These are phyloP conservation scores for Fusarium brevicatenulatum DNA, from an alignment of 2,329 filamentous ascomycete genomes.

Conservation along the genomic window DNA sequence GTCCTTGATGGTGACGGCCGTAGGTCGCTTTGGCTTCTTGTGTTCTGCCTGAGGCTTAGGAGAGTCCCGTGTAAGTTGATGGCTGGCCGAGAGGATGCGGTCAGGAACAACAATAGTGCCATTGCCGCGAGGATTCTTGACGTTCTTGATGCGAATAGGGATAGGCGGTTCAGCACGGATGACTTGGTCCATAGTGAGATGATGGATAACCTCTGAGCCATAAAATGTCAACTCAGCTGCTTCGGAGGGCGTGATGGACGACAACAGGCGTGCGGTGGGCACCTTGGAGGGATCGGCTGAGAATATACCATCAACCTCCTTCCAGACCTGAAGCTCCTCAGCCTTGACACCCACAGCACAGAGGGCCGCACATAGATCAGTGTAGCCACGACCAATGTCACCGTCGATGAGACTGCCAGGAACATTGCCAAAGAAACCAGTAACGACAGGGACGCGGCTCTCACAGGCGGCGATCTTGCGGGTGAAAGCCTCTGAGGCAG, in stretches of 20 bases:
- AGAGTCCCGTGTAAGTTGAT: slow-evolving; percentile 65
- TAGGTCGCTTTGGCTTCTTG: slow-evolving; percentile 77
- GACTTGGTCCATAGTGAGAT: slow-evolving; percentile 97
- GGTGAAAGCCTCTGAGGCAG: slow-evolving; percentile 68
- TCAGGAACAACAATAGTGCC: slow-evolving; percentile 89
- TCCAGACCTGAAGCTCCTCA: slow-evolving; percentile 95
- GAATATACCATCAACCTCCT: slow-evolving; percentile 97
- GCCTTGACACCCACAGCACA: slow-evolving; percentile 90
- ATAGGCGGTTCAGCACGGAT: slow-evolving; percentile 83
- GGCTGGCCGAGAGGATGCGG: slow-evolving; percentile 62
- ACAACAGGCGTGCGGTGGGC: slow-evolving; percentile 89
- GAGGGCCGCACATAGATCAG: slow-evolving; percentile 92
- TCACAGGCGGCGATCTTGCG: slow-evolving; percentile 73
- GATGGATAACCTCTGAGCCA: slow-evolving; percentile 96
- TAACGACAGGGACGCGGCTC: slow-evolving; percentile 79
- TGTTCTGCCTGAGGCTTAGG: slow-evolving; percentile 48
- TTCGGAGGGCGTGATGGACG: slow-evolving; percentile 90
- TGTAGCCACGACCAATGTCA: slow-evolving; percentile 94
- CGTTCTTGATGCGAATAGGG: slow-evolving; percentile 90
- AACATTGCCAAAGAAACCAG: slow-evolving; percentile 94
- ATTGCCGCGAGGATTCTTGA: slow-evolving; percentile 82
- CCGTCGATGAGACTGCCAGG: slow-evolving; percentile 89
- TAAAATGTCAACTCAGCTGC: slow-evolving; percentile 96
- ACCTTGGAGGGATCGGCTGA: slow-evolving; percentile 87
- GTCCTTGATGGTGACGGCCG: slow-evolving; percentile 96